Evolutionary conservation across 805 yeast species (phyloP), one percentile per base, ranked within the genome.

Genomic region (Saccharomycopsis fibuligera): DNA sequence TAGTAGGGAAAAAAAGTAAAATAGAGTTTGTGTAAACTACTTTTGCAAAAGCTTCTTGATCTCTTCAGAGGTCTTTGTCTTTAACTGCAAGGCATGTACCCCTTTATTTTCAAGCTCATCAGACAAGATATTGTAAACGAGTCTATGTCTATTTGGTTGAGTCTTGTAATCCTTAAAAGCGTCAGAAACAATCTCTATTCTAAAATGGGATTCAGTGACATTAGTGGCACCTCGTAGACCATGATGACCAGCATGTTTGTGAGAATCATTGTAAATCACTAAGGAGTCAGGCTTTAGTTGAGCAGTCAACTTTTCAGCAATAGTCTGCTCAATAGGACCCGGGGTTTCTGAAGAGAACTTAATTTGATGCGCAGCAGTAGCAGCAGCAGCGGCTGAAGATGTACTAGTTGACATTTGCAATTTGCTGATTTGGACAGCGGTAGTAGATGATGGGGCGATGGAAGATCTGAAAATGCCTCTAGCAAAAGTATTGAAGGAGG

Each of bases 31-130:
- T 10, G 19, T 16, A 33, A 12, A 33, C 16, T 16, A n/a, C 9
- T 25, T 25, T 14, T 25, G 29, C 27, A 24, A 24, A 29, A 2
- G 9, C 19, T 36, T 44, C 23, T 33, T 31, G 25, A 27, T 22
- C 57, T 85, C 91, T 40, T 68, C 71, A 1, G 76, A 75, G 1
- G 96, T 88, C 64, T 83, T 84, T 0, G 96, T 83, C 62, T 79
- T 79, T 67, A 90, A 73, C 61, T 88, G 96, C 52, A 90, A 68
- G 0, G 97, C 96, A 67, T 90, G 98, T 17, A 91, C 78, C 1
- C 93, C 90, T 49, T 78, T 74, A 29, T 67, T 69, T 44, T 76
- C 72, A 58, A 90, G 67, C 60, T 90, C 96, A 25, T 86, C 86
- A 47, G 76, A 78, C 40, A 91, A 69, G 43, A 86, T 60, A 44